Evolutionary conservation across 257 asterid species (phyloP).

Genomic region (Solanum chmielewskii): DNA sequence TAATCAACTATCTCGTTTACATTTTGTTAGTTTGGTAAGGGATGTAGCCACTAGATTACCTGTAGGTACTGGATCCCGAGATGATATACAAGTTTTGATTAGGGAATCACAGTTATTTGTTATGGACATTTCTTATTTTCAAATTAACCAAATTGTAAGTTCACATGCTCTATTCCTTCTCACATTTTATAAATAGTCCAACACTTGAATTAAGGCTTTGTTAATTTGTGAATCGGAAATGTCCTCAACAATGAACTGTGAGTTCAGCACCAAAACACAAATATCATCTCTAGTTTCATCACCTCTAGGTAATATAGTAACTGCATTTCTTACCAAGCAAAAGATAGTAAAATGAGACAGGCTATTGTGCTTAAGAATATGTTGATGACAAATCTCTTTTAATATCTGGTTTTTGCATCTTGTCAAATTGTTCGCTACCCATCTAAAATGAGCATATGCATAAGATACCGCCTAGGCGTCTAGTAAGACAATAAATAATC

Average conservation of each 20-base stretch:
- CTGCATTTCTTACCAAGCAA: neutral
- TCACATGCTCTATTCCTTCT: neutral
- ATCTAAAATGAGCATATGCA: neutral
- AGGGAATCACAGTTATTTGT: neutral
- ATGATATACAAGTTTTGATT: neutral
- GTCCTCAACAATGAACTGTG: neutral
- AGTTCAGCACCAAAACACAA: neutral
- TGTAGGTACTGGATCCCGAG: neutral
- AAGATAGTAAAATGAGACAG: neutral
- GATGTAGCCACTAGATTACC: neutral
- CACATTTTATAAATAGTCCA: neutral
- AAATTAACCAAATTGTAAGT: neutral
- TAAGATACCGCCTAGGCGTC: neutral
- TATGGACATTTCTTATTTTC: no score
- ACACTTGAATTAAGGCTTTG: neutral
- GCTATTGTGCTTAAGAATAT: no score
- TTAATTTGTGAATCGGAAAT: neutral
- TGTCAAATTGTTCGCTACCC: neutral
- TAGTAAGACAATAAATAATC: neutral
- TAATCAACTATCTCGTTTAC: constrained; percentile 40
- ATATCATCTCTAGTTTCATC: no score
- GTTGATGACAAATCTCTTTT: no score
- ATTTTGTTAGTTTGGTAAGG: neutral
- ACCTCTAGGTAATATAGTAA: neutral
- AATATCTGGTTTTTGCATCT: neutral